Evolutionary conservation across 164 flowering plant species (phyloP), one percentile per base, ranked within the genome.

Genomic region (Dillenia turbinata): DNA sequence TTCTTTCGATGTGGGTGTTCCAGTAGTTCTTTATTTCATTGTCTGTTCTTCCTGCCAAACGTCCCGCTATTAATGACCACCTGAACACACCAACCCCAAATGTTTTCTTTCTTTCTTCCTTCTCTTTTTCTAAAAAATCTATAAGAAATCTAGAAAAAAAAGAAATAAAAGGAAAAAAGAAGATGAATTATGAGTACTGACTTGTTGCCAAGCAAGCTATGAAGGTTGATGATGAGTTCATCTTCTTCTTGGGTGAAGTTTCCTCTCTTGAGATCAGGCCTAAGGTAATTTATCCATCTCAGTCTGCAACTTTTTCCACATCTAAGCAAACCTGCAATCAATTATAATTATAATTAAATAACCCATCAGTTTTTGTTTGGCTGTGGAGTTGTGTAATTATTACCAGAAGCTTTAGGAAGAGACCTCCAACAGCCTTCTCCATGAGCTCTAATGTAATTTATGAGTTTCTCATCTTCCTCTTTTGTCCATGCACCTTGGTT

Each of bases 401-500:
- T 56, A 73, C 77, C 78, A 15, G 78, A 74, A 7, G 78, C 62
- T 45, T 61, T 70, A 9, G 78, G 74, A 24, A 74, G 74, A 48
- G 74, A 70, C 17, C 74, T 59, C 78, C 78, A 74, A 16, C 68
- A 66, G 14, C 78, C 71, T 66, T 66, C 69, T 9, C 78, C 74
- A 47, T 74, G 66, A 13, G 47, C 6, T 43, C 53, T 67, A 66
- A 74, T 74, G 59, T 74, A 70, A 49, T 47, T 52, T 24, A 70
- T 54, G 43, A 74, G 78, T 46, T 66, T 65, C 51, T 70, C 61
- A 22, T 74, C 78, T 64, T 74, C 78, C 54, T 74, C 74, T 44
- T 66, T 70, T 49, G 69, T 74, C 78, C 78, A 74, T 5, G 78
- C 78, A 9, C 78, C 78, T 56, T 70, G 70, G 66, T 74, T 74